Evolutionary conservation across 108 stramenopile species (phyloP).

Genomic region (Nitzschia sp.): DNA sequence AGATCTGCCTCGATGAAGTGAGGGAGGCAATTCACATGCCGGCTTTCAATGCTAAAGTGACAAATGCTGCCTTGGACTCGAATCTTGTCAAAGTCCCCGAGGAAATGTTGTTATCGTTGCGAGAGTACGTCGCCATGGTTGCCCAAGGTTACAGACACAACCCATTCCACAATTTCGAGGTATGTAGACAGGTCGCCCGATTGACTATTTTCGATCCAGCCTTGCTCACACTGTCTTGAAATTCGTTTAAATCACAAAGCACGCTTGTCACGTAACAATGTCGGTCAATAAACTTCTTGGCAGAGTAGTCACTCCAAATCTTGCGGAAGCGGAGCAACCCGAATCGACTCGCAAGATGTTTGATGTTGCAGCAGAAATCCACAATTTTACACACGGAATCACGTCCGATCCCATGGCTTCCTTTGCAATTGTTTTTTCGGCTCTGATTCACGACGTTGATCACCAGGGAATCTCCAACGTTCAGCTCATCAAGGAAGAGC

Average conservation of each 20-base stretch:
- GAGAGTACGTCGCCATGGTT: conserved; percentile 34
- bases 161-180: conserved; percentile 54
- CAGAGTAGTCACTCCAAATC: conserved; percentile 15
- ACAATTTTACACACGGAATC: conserved; percentile 30
- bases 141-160: conserved; percentile 37
- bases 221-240: not conserved
- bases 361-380: conserved; percentile 16
- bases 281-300: conserved; percentile 48
- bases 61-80: not conserved
- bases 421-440: conserved; percentile 19
- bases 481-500: conserved; percentile 32
- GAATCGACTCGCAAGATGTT: not conserved
- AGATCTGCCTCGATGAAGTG: conserved; percentile 17
- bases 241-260: conserved; percentile 13
- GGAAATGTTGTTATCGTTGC: not conserved
- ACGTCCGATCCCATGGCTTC: conserved; percentile 19
- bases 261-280: conserved; percentile 44
- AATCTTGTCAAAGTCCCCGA: conserved; percentile 1
- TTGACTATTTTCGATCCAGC: not conserved
- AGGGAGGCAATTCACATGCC: conserved; percentile 24
- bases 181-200: not conserved
- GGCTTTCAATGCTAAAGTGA: conserved; percentile 1
- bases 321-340: not conserved
- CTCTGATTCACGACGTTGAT: conserved; percentile 20
- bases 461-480: conserved; percentile 34